These are phyloP conservation scores for Gypsophila paniculata DNA, from an alignment of 179 eudicot genomes.

Conservation along the genomic window DNA sequence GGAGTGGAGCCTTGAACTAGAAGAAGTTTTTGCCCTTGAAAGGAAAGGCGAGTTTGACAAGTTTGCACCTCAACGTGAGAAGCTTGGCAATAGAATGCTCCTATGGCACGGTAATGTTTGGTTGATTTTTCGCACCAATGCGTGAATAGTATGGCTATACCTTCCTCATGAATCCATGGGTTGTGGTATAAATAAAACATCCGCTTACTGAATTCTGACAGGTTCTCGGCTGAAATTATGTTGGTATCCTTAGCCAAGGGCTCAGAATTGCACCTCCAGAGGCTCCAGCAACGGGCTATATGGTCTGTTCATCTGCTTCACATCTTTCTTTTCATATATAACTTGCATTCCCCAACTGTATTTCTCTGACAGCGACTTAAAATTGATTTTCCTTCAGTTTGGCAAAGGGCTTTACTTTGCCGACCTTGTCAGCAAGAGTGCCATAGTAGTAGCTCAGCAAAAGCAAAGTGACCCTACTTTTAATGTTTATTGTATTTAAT, in stretches of 20 bases:
- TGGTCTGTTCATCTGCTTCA: slow-evolving; percentile 49
- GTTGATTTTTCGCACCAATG: not conserved
- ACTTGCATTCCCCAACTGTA: too few relatives aligned
- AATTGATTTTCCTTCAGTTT: slow-evolving; percentile 48
- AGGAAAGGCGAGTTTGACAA: slow-evolving; percentile 84
- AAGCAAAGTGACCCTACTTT: too few relatives aligned
- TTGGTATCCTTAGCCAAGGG: slow-evolving; percentile 98
- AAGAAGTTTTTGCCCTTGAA: slow-evolving; percentile 87
- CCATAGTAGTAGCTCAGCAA: too few relatives aligned
- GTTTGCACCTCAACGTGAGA: slow-evolving; percentile 62
- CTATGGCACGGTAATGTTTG: slow-evolving; percentile 82
- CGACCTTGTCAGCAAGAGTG: slow-evolving; percentile 97
- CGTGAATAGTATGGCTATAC: not conserved
- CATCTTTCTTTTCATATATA: slow-evolving; percentile 5
- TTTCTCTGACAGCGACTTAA: slow-evolving; percentile 2
- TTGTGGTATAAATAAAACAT: not conserved
- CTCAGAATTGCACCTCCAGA: slow-evolving; percentile 98
- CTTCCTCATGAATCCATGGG: not conserved
- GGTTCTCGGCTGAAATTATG: slow-evolving; percentile 97
- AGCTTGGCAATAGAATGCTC: slow-evolving; percentile 86
- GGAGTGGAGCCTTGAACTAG: slow-evolving; percentile 90
- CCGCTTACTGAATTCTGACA: slow-evolving; percentile 25
- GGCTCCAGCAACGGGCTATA: slow-evolving; percentile 98
- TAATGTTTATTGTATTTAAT: too few relatives aligned
- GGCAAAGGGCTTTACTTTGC: slow-evolving; percentile 99